phyloP scores from a whole-genome alignment of 805 yeast genomes.

The Saccharomycopsis selenospora region DNA sequence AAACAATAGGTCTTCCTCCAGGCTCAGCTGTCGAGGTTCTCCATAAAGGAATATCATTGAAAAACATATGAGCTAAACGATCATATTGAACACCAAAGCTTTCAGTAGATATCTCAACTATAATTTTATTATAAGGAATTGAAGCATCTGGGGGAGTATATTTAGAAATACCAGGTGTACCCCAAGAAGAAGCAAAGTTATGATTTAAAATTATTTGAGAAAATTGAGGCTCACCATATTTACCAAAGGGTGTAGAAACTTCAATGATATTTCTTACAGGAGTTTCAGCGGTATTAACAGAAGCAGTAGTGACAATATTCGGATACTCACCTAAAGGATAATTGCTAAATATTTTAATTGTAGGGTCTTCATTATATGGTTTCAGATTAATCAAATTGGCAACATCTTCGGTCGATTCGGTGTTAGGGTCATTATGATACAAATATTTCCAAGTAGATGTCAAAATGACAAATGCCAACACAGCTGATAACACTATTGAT shows the following conservation, averaged over 20 bases:
- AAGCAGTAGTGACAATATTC: too few species aligned
- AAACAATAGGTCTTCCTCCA: constrained; percentile 38
- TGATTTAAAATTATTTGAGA: constrained; percentile 36
- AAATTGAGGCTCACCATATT: constrained; percentile 11
- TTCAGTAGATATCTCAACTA: constrained; percentile 43
- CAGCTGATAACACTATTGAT: too few species aligned
- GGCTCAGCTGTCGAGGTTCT: constrained; percentile 86
- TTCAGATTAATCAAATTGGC: too few species aligned
- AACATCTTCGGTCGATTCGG: too few species aligned
- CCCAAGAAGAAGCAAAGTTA: constrained; percentile 54
- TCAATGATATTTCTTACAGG: background rate
- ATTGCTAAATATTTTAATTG: too few species aligned
- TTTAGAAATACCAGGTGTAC: constrained; percentile 37
- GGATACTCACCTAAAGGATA: too few species aligned
- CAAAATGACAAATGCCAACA: too few species aligned
- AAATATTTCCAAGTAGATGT: too few species aligned
- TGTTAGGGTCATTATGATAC: too few species aligned
- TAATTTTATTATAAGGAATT: constrained; percentile 42
- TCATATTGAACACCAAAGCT: constrained; percentile 58
- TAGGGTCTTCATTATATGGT: too few species aligned
- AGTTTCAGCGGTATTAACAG: too few species aligned
- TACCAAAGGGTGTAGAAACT: background rate
- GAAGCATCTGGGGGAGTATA: constrained; percentile 40
- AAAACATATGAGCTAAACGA: constrained; percentile 52
- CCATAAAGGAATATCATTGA: constrained; percentile 66